phyloP scores from a whole-genome alignment of 768 basidiomycete genomes.

The Pulveroboletus sp. region DNA sequence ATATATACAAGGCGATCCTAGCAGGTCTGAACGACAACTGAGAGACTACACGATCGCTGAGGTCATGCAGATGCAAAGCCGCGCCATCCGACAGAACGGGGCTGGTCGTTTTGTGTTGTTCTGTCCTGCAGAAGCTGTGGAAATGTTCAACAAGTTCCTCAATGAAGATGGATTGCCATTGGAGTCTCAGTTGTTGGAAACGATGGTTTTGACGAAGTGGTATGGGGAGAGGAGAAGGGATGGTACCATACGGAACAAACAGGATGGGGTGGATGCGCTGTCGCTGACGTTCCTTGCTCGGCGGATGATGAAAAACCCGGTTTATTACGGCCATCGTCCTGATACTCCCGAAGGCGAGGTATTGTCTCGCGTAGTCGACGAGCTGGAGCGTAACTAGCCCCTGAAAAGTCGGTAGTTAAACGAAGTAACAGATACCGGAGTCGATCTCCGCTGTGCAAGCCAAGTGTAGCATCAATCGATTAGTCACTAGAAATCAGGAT shows the following conservation, averaged over 20 bases:
- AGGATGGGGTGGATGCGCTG: constrained; percentile 70
- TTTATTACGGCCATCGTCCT: constrained; percentile 66
- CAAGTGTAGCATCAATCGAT: no score
- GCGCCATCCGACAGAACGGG: constrained; percentile 62
- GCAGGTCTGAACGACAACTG: constrained; percentile 57
- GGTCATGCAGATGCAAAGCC: constrained; percentile 87
- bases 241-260: constrained; percentile 44
- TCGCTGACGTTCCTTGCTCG: constrained; percentile 78
- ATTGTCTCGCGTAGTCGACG: constrained; percentile 69
- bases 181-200: constrained; percentile 70
- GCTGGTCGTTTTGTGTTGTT: constrained; percentile 76
- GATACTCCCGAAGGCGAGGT: constrained; percentile 42
- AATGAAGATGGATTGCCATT: constrained; percentile 78
- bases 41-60: constrained; percentile 79
- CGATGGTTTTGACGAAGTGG: constrained; percentile 45
- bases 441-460: no score
- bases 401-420: no score
- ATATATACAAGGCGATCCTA: constrained; percentile 51
- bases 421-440: no score
- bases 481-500: no score
- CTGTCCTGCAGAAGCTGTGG: constrained; percentile 82
- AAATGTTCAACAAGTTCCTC: constrained; percentile 78
- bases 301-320: constrained; percentile 72
- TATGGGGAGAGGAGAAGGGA: constrained; percentile 36
- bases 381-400: constrained; percentile 22